Evolutionary conservation across 2,329 filamentous ascomycete genomes (phyloP), one percentile per base, ranked within the genome.

Genomic region (Alternaria rosae): DNA sequence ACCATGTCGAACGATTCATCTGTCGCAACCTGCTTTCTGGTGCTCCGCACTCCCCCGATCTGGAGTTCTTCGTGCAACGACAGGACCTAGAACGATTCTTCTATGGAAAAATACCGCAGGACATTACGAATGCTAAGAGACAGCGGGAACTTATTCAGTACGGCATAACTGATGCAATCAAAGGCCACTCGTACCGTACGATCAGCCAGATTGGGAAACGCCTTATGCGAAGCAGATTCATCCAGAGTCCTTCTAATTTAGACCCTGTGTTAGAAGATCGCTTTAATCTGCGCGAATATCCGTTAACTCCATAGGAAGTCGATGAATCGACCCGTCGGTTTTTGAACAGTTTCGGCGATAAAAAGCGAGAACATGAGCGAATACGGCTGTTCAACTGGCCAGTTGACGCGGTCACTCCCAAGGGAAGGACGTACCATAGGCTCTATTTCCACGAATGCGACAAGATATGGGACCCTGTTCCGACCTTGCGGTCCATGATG

Each of bases 101-200:
- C 35, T 38, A 38, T 1, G 35, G 35, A 0, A 38, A 38, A 3
- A 17, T 17, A 1, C 35, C 35, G 0, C 35, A 38, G 35, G n/a
- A 38, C 3, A 38, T 38, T 2, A 1, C 0, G 0, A n/a, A 38
- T 0, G 35, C 35, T 38, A 4, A 38, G 0, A 38, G n/a, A 2
- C 35, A 2, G 1, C 35, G 10, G 3, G n/a, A 38, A 6, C 35
- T 38, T 2, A 0, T 17, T 3, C 3, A 5, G 32, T 5, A 5
- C 4, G 35, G 35, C 3, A 3, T 1, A 10, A 38, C 35, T 38
- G 35, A 38, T 17, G 35, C 35, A 1, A 38, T 38, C 1, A 2
- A 2, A 0, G 35, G 35, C 35, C 15, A 38, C n/a, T 11, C 35
- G 0, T 17, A 38, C 35, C 35, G 35, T 38, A 38, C 35, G n/a